A percentile compares a stretch with the other conserved stretches of the same genome.
phyloP scores from a whole-genome alignment of 1,284 basidiomycete species.

The Caloboletus firmus region DNA sequence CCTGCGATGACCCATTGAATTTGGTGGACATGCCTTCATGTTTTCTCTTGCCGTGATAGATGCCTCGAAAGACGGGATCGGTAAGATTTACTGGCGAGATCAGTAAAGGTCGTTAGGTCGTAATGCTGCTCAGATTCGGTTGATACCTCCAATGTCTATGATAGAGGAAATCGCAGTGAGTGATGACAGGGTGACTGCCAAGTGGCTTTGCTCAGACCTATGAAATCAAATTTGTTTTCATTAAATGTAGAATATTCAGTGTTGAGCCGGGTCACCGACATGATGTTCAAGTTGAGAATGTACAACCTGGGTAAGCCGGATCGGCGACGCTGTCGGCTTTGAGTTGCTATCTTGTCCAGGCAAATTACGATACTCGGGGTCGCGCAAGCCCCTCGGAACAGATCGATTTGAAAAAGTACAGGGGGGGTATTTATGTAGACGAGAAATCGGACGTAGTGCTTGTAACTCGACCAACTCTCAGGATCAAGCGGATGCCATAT shows the following conservation, averaged over 20 bases:
- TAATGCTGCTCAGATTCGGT: not conserved
- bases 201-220: conserved; percentile 34
- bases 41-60: conserved; percentile 51
- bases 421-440: too few relatives aligned
- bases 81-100: conserved; percentile 53
- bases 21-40: conserved; percentile 47
- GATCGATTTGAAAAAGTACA: too few relatives aligned
- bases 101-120: not conserved
- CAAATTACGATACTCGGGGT: too few relatives aligned
- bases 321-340: too few relatives aligned
- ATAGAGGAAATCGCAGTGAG: not conserved
- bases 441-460: too few relatives aligned
- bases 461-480: too few relatives aligned
- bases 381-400: too few relatives aligned
- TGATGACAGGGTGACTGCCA: not conserved
- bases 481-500: too few relatives aligned
- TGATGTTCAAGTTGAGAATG: not conserved
- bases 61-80: conserved; percentile 61
- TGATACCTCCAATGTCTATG: conserved; percentile 49
- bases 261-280: not conserved
- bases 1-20: conserved; percentile 12
- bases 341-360: too few relatives aligned
- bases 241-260: not conserved
- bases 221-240: conserved; percentile 33
- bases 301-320: too few relatives aligned